Conservation (phyloP, 1,284 basidiomycete species). For the Rhodotorula sp. region DNA sequence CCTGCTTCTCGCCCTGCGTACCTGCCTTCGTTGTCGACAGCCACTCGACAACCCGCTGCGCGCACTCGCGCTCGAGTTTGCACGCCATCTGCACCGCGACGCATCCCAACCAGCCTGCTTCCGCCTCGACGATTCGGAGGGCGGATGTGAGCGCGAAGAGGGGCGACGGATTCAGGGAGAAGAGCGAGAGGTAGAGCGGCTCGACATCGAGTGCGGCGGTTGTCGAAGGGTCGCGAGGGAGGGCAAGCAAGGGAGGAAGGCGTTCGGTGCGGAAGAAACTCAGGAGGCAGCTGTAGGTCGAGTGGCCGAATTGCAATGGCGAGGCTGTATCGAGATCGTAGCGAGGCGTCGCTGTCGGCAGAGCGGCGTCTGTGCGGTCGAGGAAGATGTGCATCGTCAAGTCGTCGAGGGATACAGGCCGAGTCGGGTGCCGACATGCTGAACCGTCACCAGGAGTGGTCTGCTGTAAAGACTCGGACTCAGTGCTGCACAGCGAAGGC, state of each 20-base stretch:
- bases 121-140: conserved; percentile 7
- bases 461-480: conserved; percentile 5
- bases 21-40: background rate
- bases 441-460: background rate
- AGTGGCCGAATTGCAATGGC: background rate
- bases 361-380: conserved; percentile 18
- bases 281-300: conserved; percentile 15
- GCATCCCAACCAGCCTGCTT: conserved; percentile 18
- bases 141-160: conserved; percentile 10
- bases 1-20: background rate
- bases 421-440: background rate
- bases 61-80: background rate
- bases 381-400: conserved; percentile 26
- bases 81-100: background rate
- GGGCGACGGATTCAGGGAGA: conserved; percentile 5
- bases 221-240: background rate
- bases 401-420: background rate
- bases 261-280: conserved; percentile 5
- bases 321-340: background rate
- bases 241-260: conserved; percentile 11
- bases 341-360: background rate
- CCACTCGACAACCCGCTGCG: background rate
- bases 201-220: background rate
- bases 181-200: conserved; percentile 5
- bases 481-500: no score